Conservation (phyloP, 805 yeast species). For the Komagataella pseudopastoris region DNA sequence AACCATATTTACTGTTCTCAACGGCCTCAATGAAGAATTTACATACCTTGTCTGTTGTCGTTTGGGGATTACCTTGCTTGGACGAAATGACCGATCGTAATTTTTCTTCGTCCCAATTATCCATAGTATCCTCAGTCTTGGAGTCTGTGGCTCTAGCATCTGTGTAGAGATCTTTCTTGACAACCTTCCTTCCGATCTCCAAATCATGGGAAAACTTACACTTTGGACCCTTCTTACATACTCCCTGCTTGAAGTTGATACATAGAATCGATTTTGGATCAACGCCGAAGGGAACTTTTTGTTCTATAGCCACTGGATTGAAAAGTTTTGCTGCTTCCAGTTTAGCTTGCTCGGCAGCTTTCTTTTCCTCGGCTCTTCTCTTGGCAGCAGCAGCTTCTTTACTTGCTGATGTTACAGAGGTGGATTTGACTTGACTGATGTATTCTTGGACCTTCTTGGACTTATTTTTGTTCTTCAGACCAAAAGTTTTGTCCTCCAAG, state of each 20-base stretch:
- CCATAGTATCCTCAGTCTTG: slow-evolving; percentile 82
- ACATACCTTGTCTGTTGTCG: slow-evolving; percentile 93
- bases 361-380: slow-evolving; percentile 75
- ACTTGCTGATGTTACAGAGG: slow-evolving; percentile 32
- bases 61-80: slow-evolving; percentile 88
- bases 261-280: slow-evolving; percentile 93
- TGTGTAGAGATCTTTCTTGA: slow-evolving; percentile 83
- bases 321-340: slow-evolving; percentile 74
- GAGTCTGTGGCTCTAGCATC: slow-evolving; percentile 57
- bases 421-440: slow-evolving; percentile 55
- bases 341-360: slow-evolving; percentile 82
- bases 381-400: slow-evolving; percentile 37
- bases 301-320: slow-evolving; percentile 50
- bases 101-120: slow-evolving; percentile 93
- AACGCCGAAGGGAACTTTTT: slow-evolving; percentile 91
- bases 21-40: slow-evolving; percentile 92
- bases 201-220: slow-evolving; percentile 93
- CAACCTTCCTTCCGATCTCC: slow-evolving; percentile 73
- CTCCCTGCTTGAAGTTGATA: slow-evolving; percentile 73
- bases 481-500: slow-evolving; percentile 84
- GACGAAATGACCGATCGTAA: slow-evolving; percentile 74
- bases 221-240: slow-evolving; percentile 69
- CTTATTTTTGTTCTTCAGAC: slow-evolving; percentile 84
- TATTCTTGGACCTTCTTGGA: slow-evolving; percentile 77
- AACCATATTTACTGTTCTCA: slow-evolving; percentile 93